A percentile compares a stretch with the other conserved stretches of the same genome.
These are phyloP conservation scores for Thelonectria olida DNA, from an alignment of 2,329 filamentous ascomycete species.

Conservation along the genomic window DNA sequence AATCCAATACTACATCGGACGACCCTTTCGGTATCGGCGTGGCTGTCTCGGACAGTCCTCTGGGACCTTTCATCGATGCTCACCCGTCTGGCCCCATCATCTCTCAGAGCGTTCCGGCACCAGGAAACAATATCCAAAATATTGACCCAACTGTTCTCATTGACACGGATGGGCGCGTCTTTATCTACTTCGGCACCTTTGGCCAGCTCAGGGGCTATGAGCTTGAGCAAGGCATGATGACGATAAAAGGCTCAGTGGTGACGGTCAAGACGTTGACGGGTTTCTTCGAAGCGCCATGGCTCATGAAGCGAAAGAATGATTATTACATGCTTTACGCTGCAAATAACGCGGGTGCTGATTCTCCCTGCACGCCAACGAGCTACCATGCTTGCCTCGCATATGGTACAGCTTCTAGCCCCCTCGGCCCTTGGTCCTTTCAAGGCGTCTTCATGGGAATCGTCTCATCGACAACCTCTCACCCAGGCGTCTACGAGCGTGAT, in stretches of 20 bases:
- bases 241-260: constrained; percentile 36
- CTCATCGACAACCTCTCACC: constrained; percentile 48
- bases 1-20: constrained; percentile 35
- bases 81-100: constrained; percentile 47
- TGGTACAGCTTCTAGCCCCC: constrained; percentile 44
- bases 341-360: constrained; percentile 47
- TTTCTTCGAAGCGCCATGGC: constrained; percentile 51
- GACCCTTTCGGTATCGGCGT: constrained; percentile 51
- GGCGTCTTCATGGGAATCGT: constrained; percentile 47
- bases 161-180: constrained; percentile 46
- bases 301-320: constrained; percentile 45
- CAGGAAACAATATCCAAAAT: constrained; percentile 48
- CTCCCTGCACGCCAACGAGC: constrained; percentile 49
- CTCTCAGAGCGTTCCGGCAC: constrained; percentile 43
- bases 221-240: constrained; percentile 48
- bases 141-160: constrained; percentile 51
- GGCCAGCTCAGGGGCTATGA: constrained; percentile 45
- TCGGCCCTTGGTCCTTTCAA: constrained; percentile 48
- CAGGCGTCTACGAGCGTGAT: constrained; percentile 42
- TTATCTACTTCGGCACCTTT: constrained; percentile 51
- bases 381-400: constrained; percentile 51
- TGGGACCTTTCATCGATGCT: constrained; percentile 47
- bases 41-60: constrained; percentile 44
- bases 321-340: constrained; percentile 52
- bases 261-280: constrained; percentile 40